Percentiles rank a stretch among this genome's conserved stretches.
Conservation (phyloP, 176 grass and related monocot species). For the Thinopyrum elongatum region DNA sequence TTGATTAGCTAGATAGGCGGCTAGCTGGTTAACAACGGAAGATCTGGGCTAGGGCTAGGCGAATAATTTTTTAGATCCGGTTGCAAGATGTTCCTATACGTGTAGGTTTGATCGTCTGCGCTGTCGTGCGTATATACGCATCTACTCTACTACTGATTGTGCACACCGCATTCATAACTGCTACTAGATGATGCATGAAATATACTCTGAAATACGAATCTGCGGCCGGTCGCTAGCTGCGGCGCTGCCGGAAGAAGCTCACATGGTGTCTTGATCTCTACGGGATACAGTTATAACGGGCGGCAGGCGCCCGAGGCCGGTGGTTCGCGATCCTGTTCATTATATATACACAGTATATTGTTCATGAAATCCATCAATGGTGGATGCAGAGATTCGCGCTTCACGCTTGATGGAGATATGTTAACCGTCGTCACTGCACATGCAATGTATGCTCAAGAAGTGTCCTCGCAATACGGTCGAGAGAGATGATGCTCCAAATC, state of each 20-base stretch:
- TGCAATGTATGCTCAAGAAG: background rate
- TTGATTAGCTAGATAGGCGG: background rate
- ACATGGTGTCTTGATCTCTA: background rate
- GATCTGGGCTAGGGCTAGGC: background rate
- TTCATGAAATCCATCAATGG: background rate
- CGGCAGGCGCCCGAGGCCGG: background rate
- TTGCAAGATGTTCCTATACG: background rate
- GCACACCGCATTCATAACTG: background rate
- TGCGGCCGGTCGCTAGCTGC: background rate
- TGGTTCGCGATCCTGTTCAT: background rate
- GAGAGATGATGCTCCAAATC: background rate
- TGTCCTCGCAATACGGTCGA: background rate
- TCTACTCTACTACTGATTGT: background rate
- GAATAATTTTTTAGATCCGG: constrained; percentile 11
- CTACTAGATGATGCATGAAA: background rate
- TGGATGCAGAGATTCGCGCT: background rate
- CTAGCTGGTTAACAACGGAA: background rate
- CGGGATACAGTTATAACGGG: constrained; percentile 35
- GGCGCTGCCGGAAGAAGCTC: constrained; percentile 1
- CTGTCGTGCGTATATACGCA: background rate
- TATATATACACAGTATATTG: background rate
- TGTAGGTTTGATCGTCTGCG: background rate
- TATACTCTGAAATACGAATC: constrained; percentile 32
- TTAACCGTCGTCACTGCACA: background rate
- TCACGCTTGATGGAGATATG: background rate